Conservation (phyloP, 2,329 filamentous ascomycete species). For the Penicillium sp. region DNA sequence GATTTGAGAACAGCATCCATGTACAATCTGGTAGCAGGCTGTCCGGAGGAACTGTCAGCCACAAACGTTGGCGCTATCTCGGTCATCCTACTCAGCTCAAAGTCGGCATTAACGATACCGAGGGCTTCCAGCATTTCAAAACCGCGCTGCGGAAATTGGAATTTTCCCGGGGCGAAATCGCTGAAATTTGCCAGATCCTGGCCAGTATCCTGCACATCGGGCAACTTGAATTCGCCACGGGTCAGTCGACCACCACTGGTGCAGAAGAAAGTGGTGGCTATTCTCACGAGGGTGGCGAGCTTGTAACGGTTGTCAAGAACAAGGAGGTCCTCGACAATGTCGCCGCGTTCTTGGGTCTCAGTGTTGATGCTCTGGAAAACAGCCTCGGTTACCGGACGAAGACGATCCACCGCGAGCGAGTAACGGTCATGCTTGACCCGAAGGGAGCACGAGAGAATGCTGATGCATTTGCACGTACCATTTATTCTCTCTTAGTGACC, state of each 20-base stretch:
- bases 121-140: conserved; percentile 97
- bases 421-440: conserved; percentile 97
- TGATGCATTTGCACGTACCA: conserved; percentile 85
- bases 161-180: conserved; percentile 89
- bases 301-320: conserved; percentile 84
- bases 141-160: conserved; percentile 90
- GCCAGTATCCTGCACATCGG: conserved; percentile 96
- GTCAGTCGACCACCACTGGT: conserved; percentile 71
- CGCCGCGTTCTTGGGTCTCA: conserved; percentile 90
- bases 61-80: conserved; percentile 91
- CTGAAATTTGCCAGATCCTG: conserved; percentile 92
- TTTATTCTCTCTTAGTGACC: conserved; percentile 91
- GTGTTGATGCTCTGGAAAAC: conserved; percentile 74
- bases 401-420: conserved; percentile 90
- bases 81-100: conserved; percentile 96
- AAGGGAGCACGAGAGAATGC: conserved; percentile 86
- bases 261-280: conserved; percentile 94
- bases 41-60: conserved; percentile 53
- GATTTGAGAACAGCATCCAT: conserved; percentile 53
- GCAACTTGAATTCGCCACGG: conserved; percentile 87
- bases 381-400: conserved; percentile 95
- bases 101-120: conserved; percentile 91
- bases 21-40: conserved; percentile 48
- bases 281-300: conserved; percentile 89
- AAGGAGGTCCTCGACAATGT: conserved; percentile 83